These are phyloP conservation scores for Plectosphaerella cucumerina DNA, from an alignment of 2,329 filamentous ascomycete species.

Conservation along the genomic window DNA sequence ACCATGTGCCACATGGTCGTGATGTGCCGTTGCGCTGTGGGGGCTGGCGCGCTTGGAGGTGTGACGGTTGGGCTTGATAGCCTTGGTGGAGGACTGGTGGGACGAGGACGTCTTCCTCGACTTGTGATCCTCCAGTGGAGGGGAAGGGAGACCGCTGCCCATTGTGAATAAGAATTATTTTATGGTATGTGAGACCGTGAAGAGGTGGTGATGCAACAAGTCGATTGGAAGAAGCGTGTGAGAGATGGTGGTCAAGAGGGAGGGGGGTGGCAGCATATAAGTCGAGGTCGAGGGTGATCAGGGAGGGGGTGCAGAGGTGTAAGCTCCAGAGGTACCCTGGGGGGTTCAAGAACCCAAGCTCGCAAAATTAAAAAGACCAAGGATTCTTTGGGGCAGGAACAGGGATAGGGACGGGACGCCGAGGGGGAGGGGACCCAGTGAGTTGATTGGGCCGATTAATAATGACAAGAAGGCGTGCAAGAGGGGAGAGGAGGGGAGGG, in stretches of 20 bases:
- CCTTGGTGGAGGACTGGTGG: slow-evolving; percentile 24
- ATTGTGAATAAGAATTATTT: slow-evolving; percentile 28
- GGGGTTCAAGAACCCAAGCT: background rate
- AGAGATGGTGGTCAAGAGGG: background rate
- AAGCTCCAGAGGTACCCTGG: background rate
- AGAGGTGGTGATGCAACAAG: background rate
- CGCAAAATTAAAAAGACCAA: background rate
- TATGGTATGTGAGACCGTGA: background rate
- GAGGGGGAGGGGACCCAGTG: background rate
- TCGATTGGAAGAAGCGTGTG: background rate
- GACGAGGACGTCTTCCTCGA: slow-evolving; percentile 33
- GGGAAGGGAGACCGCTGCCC: slow-evolving; percentile 48
- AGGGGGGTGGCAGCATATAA: background rate
- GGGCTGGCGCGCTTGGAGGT: slow-evolving; percentile 45
- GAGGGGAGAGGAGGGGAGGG: background rate
- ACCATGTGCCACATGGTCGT: slow-evolving; percentile 30
- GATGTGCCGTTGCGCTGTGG: slow-evolving; percentile 30
- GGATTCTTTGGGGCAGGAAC: background rate
- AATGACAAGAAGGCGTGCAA: background rate
- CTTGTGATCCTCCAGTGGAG: slow-evolving; percentile 45
- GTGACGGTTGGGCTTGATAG: slow-evolving; percentile 46
- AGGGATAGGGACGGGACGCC: background rate
- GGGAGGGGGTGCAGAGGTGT: background rate
- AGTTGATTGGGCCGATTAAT: slow-evolving; percentile 3
- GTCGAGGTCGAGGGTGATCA: background rate